Base-by-base conservation (phyloP, 2,329 filamentous ascomycete genomes). In the Pseudogymnoascus sp. region DNA sequence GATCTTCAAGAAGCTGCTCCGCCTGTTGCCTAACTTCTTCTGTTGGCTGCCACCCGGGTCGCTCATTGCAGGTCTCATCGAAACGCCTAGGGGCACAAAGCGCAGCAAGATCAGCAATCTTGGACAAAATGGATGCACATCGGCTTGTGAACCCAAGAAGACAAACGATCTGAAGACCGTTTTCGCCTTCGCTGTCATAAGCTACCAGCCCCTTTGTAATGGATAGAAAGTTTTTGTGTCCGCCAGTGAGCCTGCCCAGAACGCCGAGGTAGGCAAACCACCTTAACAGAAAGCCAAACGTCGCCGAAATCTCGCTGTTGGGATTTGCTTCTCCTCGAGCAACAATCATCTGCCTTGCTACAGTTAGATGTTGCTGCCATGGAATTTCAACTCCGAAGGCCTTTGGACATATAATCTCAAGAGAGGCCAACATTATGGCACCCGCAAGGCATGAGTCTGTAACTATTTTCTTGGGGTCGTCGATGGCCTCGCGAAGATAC, bases 181-280 rank as follows among this genome's bases (percentile, higher is more conserved):
- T 81, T 60, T 84, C 81, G 47, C 80, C 77, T 35, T 82, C 78
- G 3, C 75, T 69, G 4, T 78, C 77, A 62, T 80, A 80, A 63
- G 83, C 80, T 25, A 68, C 57, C 11, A 68, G 66, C 66, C 69
- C 71, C 28, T 53, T 18, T 36, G 28, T 28, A 9, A 38, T 58
- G 65, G 63, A 18, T 64, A 63, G 33, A 66, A 66, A 20, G 61
- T 60, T 38, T 62, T 30, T 77, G 77, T 53, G 77, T 8, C 82
- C 81, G 14, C 88, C 88, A 60, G 77, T 86, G 25, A 95, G 77
- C 41, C 84, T 86, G 22, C 89, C 90, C 61, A 94, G 76, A 1
- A 94, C 85, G 69, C 94, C 90, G 18, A 95, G 80, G 72, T 94
- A 94, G 1, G 87, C 88, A 65, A 94, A 88, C 90, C 90, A 95